phyloP scores from a whole-genome alignment of 2,329 filamentous ascomycete species.

The Hymenoscyphus linearis region DNA sequence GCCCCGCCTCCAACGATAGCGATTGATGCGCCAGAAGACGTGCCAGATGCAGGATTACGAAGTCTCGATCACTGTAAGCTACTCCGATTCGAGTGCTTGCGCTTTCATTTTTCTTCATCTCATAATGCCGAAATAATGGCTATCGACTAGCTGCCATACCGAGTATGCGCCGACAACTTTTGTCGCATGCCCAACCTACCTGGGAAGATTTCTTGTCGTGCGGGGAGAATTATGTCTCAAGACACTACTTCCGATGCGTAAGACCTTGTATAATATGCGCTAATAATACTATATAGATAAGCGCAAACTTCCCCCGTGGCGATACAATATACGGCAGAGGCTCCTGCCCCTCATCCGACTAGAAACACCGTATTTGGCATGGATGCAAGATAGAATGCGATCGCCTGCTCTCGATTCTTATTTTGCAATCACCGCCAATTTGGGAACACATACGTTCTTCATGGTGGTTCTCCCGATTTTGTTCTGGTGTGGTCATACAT shows the following conservation, averaged over 20 bases:
- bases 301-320: constrained; percentile 78
- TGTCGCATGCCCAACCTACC: neutral
- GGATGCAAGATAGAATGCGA: constrained; percentile 73
- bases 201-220: neutral
- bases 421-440: constrained; percentile 93
- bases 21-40: constrained; percentile 27
- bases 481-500: constrained; percentile 91
- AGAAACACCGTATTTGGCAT: constrained; percentile 93
- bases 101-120: neutral
- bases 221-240: neutral
- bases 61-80: constrained; percentile 70
- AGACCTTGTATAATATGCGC: neutral
- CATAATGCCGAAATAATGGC: neutral
- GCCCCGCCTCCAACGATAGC: constrained; percentile 27
- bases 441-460: constrained; percentile 97
- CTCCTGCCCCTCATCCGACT: constrained; percentile 83
- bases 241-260: neutral
- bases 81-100: neutral
- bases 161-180: neutral
- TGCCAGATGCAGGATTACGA: constrained; percentile 69
- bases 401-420: constrained; percentile 87
- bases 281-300: constrained; percentile 54
- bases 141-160: neutral
- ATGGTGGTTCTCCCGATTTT: constrained; percentile 92
- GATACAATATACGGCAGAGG: constrained; percentile 75